These are phyloP conservation scores for Mycena metata DNA, from an alignment of 768 basidiomycete species.

Conservation along the genomic window DNA sequence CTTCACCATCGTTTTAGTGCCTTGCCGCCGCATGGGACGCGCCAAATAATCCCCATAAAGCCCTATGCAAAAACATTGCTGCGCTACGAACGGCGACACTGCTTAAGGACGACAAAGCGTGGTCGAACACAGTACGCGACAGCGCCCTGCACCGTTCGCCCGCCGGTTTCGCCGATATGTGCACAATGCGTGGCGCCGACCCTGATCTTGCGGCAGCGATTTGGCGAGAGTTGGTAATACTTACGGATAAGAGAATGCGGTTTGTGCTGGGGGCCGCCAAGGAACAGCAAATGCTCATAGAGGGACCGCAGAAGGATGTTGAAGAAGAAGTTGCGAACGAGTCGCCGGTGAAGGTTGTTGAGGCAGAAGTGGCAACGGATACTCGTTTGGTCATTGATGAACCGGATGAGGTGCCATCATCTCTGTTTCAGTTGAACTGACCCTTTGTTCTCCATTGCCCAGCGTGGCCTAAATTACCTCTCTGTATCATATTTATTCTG, in stretches of 20 bases:
- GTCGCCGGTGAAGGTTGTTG: no score
- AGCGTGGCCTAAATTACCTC: no score
- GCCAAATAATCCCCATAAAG: not conserved
- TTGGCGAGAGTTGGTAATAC: not conserved
- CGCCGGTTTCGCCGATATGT: not conserved
- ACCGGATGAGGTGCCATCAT: no score
- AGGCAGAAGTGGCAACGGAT: no score
- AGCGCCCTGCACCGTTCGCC: not conserved
- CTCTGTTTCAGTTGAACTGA: no score
- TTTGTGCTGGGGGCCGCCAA: no score
- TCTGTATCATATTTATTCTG: no score
- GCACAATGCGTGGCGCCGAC: not conserved
- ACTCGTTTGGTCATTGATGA: no score
- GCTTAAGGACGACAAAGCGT: constrained; percentile 1
- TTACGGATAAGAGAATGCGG: not conserved
- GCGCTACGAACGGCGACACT: not conserved
- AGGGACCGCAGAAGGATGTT: no score
- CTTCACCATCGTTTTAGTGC: not conserved
- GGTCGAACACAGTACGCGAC: constrained; percentile 1
- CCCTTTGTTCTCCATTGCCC: no score
- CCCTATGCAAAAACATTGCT: not conserved
- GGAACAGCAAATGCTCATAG: no score
- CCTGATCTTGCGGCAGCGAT: not conserved
- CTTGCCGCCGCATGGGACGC: constrained; percentile 1
- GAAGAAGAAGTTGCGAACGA: no score